A percentile compares a stretch with the other conserved stretches of the same genome.
Evolutionary conservation across 176 grass and related monocot genomes (phyloP).

Genomic region (Juncus effusus): DNA sequence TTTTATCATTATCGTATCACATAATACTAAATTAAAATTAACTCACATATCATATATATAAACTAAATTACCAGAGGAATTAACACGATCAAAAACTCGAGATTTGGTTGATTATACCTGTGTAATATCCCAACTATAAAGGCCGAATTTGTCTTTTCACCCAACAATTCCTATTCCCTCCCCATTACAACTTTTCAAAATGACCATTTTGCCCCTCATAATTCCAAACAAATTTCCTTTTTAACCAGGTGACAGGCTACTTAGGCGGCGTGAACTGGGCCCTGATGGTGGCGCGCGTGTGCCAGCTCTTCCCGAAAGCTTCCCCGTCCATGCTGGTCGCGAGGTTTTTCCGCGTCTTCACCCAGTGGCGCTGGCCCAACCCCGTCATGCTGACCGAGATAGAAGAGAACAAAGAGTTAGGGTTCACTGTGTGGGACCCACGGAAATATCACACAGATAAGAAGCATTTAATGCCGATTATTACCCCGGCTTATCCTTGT

Average conservation of each 20-base stretch:
- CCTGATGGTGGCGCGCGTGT: constrained; percentile 73
- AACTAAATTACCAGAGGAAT: no score
- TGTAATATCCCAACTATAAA: no score
- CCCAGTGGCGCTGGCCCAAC: constrained; percentile 89
- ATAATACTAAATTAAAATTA: no score
- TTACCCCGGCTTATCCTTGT: constrained; percentile 94
- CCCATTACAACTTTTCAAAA: no score
- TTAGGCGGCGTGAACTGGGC: constrained; percentile 98
- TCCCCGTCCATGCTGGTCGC: constrained; percentile 90
- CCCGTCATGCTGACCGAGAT: constrained; percentile 92
- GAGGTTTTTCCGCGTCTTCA: constrained; percentile 89
- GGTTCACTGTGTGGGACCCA: constrained; percentile 93
- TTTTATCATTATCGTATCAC: no score
- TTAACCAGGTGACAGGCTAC: constrained; percentile 77
- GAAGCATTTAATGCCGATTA: constrained; percentile 92
- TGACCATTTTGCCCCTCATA: no score
- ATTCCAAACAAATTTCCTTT: constrained; percentile 9
- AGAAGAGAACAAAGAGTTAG: constrained; percentile 80
- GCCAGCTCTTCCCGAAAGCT: constrained; percentile 95
- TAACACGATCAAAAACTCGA: no score
- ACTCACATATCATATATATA: no score
- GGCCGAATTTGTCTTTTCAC: no score
- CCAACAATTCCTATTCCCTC: no score
- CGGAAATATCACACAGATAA: constrained; percentile 81
- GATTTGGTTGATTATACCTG: no score